Conservation (phyloP, 2,329 filamentous ascomycete species). For the Helotiales sp. region DNA sequence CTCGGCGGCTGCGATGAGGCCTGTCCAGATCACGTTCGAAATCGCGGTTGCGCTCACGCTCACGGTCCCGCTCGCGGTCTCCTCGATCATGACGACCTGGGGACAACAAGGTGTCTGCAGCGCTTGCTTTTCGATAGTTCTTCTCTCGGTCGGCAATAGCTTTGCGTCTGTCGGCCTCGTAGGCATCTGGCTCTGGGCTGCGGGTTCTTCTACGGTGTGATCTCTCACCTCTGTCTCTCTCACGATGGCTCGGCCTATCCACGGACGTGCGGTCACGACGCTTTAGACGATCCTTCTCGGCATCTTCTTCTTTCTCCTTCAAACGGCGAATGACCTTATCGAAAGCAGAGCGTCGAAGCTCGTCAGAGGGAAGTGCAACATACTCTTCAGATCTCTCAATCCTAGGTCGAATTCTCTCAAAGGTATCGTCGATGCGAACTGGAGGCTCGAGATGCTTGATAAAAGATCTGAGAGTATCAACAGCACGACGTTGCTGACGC, state of each 20-base stretch:
- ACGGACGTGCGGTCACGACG: slow-evolving; percentile 62
- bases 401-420: slow-evolving; percentile 83
- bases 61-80: slow-evolving; percentile 46
- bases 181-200: slow-evolving; percentile 89
- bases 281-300: slow-evolving; percentile 67
- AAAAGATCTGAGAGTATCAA: slow-evolving; percentile 82
- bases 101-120: slow-evolving; percentile 66
- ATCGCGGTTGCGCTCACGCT: slow-evolving; percentile 44
- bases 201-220: slow-evolving; percentile 75
- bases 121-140: slow-evolving; percentile 82
- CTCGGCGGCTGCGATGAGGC: slow-evolving; percentile 57
- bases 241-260: slow-evolving; percentile 47
- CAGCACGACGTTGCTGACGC: slow-evolving; percentile 80
- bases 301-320: slow-evolving; percentile 88
- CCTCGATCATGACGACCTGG: slow-evolving; percentile 37
- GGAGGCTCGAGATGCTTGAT: slow-evolving; percentile 93
- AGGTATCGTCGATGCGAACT: slow-evolving; percentile 77
- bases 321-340: slow-evolving; percentile 90
- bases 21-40: slow-evolving; percentile 44
- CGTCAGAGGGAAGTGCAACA: slow-evolving; percentile 80
- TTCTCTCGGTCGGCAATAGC: slow-evolving; percentile 93
- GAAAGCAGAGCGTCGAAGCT: slow-evolving; percentile 81
- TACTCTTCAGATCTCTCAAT: slow-evolving; percentile 85
- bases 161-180: slow-evolving; percentile 93
- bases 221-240: slow-evolving; percentile 66